These are phyloP conservation scores for Ustilago tritici DNA, from an alignment of 1,284 basidiomycete species.

Conservation along the genomic window DNA sequence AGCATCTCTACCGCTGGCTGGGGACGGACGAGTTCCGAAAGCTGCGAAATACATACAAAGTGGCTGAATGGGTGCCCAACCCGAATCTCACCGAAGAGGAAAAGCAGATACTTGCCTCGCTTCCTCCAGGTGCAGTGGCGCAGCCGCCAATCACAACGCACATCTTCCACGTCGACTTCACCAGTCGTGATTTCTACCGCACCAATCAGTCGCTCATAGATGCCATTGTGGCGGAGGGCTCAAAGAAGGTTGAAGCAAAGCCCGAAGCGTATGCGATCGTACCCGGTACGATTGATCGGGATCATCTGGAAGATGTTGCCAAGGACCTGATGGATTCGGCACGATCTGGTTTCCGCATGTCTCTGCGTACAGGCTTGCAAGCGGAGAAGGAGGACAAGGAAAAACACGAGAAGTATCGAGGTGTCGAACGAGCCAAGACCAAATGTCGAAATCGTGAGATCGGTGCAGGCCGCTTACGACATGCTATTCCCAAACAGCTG, in stretches of 20 bases:
- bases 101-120: conserved; percentile 40
- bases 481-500: conserved; percentile 54
- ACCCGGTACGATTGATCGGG: conserved; percentile 49
- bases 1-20: conserved; percentile 57
- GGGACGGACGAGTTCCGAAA: conserved; percentile 59
- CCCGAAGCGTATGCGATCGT: conserved; percentile 55
- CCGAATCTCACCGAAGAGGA: conserved; percentile 46
- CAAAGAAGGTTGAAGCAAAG: conserved; percentile 47
- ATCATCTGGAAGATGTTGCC: conserved; percentile 56
- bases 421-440: conserved; percentile 53
- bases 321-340: conserved; percentile 60
- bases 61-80: conserved; percentile 54
- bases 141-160: conserved; percentile 52
- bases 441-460: conserved; percentile 56
- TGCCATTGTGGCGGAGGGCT: conserved; percentile 46
- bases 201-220: conserved; percentile 56
- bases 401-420: conserved; percentile 55
- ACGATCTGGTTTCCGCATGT: conserved; percentile 52
- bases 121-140: conserved; percentile 40
- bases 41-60: conserved; percentile 49
- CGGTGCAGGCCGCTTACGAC: conserved; percentile 42
- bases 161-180: conserved; percentile 56
- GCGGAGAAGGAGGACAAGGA: conserved; percentile 57
- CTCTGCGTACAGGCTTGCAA: conserved; percentile 48
- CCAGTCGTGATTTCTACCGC: conserved; percentile 50